Percentiles rank a stretch among this genome's conserved stretches.
These are phyloP conservation scores for Stenocarpella maydis DNA, from an alignment of 2,329 filamentous ascomycete genomes.

Conservation along the genomic window DNA sequence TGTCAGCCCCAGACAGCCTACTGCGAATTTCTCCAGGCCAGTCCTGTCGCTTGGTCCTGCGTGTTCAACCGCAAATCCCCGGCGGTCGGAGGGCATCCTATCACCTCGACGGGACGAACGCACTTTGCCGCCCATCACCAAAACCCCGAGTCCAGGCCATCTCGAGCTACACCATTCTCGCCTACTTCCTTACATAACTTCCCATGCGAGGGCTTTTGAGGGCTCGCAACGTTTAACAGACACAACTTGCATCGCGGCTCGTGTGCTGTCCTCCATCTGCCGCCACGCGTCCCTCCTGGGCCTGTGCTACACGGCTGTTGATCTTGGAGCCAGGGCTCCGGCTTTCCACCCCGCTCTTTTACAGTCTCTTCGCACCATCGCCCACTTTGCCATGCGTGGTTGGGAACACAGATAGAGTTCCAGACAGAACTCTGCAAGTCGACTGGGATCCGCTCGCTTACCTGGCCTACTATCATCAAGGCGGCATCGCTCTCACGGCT, in stretches of 20 bases:
- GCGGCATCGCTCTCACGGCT: background rate
- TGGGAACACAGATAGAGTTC: slow-evolving; percentile 19
- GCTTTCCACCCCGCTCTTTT: slow-evolving; percentile 20
- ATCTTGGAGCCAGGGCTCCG: slow-evolving; percentile 21
- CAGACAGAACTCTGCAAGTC: background rate
- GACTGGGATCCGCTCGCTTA: background rate
- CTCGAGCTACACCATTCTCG: background rate
- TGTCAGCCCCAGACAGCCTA: slow-evolving; percentile 20
- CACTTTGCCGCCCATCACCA: slow-evolving; percentile 5
- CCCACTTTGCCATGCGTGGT: slow-evolving; percentile 33
- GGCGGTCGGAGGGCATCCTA: background rate
- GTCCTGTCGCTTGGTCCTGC: slow-evolving; percentile 30
- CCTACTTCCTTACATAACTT: background rate
- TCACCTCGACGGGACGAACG: background rate
- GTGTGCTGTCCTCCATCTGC: slow-evolving; percentile 12
- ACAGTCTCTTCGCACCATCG: slow-evolving; percentile 16
- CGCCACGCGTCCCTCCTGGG: slow-evolving; percentile 7
- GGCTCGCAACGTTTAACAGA: background rate
- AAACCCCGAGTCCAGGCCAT: background rate
- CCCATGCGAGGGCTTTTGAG: background rate
- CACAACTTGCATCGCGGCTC: background rate
- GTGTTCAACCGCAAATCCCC: slow-evolving; percentile 1
- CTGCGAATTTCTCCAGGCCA: slow-evolving; percentile 31
- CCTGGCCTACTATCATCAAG: background rate
- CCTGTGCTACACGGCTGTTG: slow-evolving; percentile 6